Evolutionary conservation across 257 asterid genomes (phyloP).

Genomic region (Eustoma russellianum): DNA sequence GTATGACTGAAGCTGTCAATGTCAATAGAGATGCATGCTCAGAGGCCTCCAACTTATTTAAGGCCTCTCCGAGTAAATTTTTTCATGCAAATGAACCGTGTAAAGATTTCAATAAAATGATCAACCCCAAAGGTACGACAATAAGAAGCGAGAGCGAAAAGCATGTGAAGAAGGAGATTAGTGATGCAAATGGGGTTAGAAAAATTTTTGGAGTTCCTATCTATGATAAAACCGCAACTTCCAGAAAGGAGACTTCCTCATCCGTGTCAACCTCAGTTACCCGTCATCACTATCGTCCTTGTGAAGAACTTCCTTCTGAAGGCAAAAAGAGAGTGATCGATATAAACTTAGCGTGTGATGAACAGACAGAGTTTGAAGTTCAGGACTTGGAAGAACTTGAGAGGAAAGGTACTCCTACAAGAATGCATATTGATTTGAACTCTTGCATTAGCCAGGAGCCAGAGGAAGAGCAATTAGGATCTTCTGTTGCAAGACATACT

Average conservation of each 20-base stretch:
- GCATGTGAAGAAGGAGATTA: slow-evolving; percentile 17
- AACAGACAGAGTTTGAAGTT: slow-evolving; percentile 34
- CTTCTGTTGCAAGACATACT: slow-evolving; percentile 33
- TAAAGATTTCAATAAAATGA: slow-evolving; percentile 44
- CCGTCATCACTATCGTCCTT: slow-evolving; percentile 16
- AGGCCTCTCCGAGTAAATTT: slow-evolving; percentile 22
- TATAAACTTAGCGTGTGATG: slow-evolving; percentile 63
- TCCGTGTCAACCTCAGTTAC: slow-evolving; percentile 27
- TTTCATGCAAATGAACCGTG: slow-evolving; percentile 20
- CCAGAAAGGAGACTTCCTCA: slow-evolving; percentile 24
- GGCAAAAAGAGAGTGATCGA: slow-evolving; percentile 46
- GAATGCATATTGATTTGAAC: slow-evolving; percentile 66
- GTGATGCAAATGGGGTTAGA: slow-evolving; percentile 26
- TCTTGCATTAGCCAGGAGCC: slow-evolving; percentile 56
- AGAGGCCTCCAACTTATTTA: slow-evolving; percentile 14
- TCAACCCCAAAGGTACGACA: slow-evolving; percentile 14
- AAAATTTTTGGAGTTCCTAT: slow-evolving; percentile 75
- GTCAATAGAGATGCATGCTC: slow-evolving; percentile 20
- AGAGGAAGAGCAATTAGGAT: slow-evolving; percentile 46
- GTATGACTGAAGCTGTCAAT: slow-evolving; percentile 14
- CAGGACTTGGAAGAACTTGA: slow-evolving; percentile 19
- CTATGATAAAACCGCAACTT: slow-evolving; percentile 31
- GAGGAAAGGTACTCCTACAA: slow-evolving; percentile 13
- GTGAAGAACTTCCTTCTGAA: slow-evolving; percentile 18
- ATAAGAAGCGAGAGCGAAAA: slow-evolving; percentile 20